phyloP scores from a whole-genome alignment of 495 filamentous ascomycete genomes.

The Lineolata rhizophorae region DNA sequence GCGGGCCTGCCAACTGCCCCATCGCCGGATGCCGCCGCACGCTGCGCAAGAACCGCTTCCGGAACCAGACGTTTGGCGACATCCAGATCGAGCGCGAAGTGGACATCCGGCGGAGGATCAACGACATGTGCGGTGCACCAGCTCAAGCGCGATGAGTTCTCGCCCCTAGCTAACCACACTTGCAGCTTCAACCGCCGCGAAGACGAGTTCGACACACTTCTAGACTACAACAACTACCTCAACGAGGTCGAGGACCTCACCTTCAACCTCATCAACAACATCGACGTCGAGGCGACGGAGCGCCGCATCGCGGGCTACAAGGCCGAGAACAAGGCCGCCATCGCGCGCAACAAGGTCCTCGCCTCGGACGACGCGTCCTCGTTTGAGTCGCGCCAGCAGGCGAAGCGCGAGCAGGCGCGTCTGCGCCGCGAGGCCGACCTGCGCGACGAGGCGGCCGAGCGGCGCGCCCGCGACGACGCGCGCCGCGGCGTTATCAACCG shows the following conservation, averaged over 20 bases:
- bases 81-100: constrained; percentile 82
- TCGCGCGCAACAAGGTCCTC: constrained; percentile 26
- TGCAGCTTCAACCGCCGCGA: constrained; percentile 54
- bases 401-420: constrained; percentile 45
- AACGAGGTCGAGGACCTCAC: constrained; percentile 81
- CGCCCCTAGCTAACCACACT: too few species aligned
- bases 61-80: constrained; percentile 75
- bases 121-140: too few species aligned
- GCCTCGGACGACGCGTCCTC: constrained; percentile 30
- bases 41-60: constrained; percentile 63
- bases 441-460: constrained; percentile 33
- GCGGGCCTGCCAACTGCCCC: constrained; percentile 75
- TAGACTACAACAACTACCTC: constrained; percentile 80
- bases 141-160: too few species aligned
- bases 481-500: constrained; percentile 34
- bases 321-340: constrained; percentile 39
- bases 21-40: constrained; percentile 71
- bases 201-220: constrained; percentile 70
- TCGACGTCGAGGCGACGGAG: constrained; percentile 48
- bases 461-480: constrained; percentile 32
- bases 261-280: constrained; percentile 60
- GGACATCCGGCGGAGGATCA: constrained; percentile 66
- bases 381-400: constrained; percentile 35
- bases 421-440: constrained; percentile 30
- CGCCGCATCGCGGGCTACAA: constrained; percentile 41